These are phyloP conservation scores for Colletotrichum sansevieriae DNA, from an alignment of 2,329 filamentous ascomycete genomes.

Conservation along the genomic window DNA sequence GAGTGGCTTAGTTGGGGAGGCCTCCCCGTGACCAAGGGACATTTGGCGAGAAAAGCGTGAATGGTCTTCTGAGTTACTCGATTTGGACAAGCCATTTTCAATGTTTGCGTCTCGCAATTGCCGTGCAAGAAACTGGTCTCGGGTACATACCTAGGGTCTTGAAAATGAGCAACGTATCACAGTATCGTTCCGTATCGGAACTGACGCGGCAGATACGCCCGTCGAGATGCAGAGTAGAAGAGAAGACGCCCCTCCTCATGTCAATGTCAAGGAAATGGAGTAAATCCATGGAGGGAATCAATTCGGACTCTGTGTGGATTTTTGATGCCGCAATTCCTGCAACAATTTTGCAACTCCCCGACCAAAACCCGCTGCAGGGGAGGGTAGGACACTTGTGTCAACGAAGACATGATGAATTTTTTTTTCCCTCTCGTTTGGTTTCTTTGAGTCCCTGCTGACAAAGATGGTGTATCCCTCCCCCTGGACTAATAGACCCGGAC, in stretches of 20 bases:
- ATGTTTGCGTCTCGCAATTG: neutral
- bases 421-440: neutral
- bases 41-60: slow-evolving; percentile 4
- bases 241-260: slow-evolving; percentile 22
- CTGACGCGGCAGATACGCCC: slow-evolving; percentile 19
- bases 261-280: neutral
- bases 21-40: neutral
- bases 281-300: neutral
- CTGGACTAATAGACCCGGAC: neutral
- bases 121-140: neutral
- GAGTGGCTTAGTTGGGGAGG: neutral
- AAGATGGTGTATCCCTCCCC: slow-evolving; percentile 19
- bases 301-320: neutral
- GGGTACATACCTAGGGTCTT: neutral
- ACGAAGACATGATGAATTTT: neutral
- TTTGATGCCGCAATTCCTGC: slow-evolving; percentile 31
- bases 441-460: slow-evolving; percentile 11
- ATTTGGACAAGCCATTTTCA: slow-evolving; percentile 28
- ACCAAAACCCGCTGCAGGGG: slow-evolving; percentile 18
- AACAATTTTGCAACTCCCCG: slow-evolving; percentile 15
- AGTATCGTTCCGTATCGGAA: slow-evolving; percentile 11
- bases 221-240: slow-evolving; percentile 16
- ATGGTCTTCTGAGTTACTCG: slow-evolving; percentile 17
- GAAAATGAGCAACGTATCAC: neutral
- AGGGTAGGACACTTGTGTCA: neutral